Conservation (phyloP, 345 rosid genomes). For the Chamaenerion angustifolium region DNA sequence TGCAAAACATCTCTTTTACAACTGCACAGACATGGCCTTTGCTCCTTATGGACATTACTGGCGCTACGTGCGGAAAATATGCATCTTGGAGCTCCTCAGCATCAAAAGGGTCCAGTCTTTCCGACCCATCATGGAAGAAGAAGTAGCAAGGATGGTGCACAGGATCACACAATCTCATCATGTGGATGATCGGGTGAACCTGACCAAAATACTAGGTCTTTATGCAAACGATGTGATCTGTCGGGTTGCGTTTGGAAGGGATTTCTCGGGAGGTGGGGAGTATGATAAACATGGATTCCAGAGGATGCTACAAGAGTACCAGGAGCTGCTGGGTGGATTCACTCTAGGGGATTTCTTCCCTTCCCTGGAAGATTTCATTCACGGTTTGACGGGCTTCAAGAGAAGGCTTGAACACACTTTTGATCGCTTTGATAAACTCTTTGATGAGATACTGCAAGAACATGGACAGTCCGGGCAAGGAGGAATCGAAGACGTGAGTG, state of each 20-base stretch:
- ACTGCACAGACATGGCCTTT: constrained; percentile 23
- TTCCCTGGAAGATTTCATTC: constrained; percentile 25
- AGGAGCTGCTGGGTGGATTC: constrained; percentile 24
- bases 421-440: constrained; percentile 18
- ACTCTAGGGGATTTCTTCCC: constrained; percentile 30
- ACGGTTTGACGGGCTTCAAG: constrained; percentile 23
- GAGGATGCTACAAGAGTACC: constrained; percentile 31
- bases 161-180: constrained; percentile 15
- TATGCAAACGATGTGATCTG: constrained; percentile 24
- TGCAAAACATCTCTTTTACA: constrained; percentile 23
- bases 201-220: constrained; percentile 14
- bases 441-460: constrained; percentile 20
- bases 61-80: constrained; percentile 26
- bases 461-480: no score
- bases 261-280: constrained; percentile 18
- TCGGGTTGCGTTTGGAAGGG: constrained; percentile 23
- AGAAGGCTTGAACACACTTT: constrained; percentile 15
- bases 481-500: no score
- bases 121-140: constrained; percentile 23
- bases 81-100: constrained; percentile 27
- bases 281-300: constrained; percentile 28
- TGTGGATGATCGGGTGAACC: constrained; percentile 15
- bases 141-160: constrained; percentile 21
- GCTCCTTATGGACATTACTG: constrained; percentile 31
- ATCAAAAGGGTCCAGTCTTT: constrained; percentile 23